phyloP scores from a whole-genome alignment of 139 green algal species.

The Trebouxia sp. region DNA sequence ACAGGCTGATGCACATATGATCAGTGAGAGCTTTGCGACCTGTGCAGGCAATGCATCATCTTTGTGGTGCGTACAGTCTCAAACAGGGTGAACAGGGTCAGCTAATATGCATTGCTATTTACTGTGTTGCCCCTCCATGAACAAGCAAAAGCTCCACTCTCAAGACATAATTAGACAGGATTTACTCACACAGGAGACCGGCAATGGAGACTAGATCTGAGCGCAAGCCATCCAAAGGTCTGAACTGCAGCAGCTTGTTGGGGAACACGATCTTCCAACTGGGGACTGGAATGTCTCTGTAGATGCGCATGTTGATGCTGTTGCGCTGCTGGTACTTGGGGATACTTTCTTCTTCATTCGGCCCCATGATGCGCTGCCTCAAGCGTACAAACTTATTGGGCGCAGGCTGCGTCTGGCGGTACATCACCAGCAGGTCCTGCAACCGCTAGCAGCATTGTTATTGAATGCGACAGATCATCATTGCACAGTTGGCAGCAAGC shows the following conservation, averaged over 20 bases:
- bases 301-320: conserved; percentile 33
- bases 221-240: conserved; percentile 47
- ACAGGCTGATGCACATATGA: too few relatives aligned
- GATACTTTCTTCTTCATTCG: conserved; percentile 17
- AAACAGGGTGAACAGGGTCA: neutral
- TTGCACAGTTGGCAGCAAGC: too few relatives aligned
- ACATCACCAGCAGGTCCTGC: conserved; percentile 52
- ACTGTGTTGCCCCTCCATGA: too few relatives aligned
- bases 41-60: too few relatives aligned
- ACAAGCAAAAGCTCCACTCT: too few relatives aligned
- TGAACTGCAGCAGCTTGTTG: conserved; percentile 61
- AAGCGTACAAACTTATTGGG: conserved; percentile 3
- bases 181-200: conserved; percentile 28
- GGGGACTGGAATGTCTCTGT: conserved; percentile 41
- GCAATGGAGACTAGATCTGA: conserved; percentile 44
- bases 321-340: conserved; percentile 31
- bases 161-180: too few relatives aligned
- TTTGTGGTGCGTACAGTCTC: too few relatives aligned
- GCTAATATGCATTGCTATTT: too few relatives aligned
- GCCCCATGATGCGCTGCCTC: neutral
- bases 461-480: too few relatives aligned
- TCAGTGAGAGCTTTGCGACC: too few relatives aligned
- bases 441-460: too few relatives aligned
- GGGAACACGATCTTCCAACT: conserved; percentile 50
- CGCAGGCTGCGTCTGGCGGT: conserved; percentile 31